phyloP scores from a whole-genome alignment of 768 basidiomycete species.

The Kwoniella dendrophila region DNA sequence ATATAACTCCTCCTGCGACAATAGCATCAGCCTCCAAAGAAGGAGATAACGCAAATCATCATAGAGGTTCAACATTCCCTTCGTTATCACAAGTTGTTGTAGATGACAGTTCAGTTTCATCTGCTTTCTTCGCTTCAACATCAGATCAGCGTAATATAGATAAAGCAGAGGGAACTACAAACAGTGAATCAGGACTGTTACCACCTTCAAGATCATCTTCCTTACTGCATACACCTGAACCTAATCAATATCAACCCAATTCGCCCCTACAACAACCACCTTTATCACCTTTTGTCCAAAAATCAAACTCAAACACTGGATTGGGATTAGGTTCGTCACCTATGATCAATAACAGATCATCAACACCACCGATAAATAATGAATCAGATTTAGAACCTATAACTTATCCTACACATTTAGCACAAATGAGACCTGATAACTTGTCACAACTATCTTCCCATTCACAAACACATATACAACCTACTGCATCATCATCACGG shows the following conservation, averaged over 20 bases:
- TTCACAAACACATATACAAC: background rate
- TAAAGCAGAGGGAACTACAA: background rate
- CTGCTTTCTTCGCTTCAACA: conserved; percentile 20
- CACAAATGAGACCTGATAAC: conserved; percentile 20
- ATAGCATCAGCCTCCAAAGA: background rate
- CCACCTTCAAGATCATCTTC: conserved; percentile 30
- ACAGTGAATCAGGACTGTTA: conserved; percentile 7
- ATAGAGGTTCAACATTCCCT: conserved; percentile 26
- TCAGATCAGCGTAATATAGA: background rate
- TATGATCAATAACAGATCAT: conserved; percentile 4
- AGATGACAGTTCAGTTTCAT: conserved; percentile 22
- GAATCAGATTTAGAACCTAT: conserved; percentile 30
- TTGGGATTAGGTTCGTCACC: conserved; percentile 4
- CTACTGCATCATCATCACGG: conserved; percentile 11
- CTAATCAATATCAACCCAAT: background rate
- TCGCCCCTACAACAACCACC: conserved; percentile 10
- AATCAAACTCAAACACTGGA: background rate
- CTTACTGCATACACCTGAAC: conserved; percentile 15
- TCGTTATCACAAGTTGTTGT: conserved; percentile 22
- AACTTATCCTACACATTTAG: conserved; percentile 33
- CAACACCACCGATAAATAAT: background rate
- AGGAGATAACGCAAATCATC: conserved; percentile 7
- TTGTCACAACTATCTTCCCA: background rate
- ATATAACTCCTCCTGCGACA: conserved; percentile 5
- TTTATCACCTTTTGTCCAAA: conserved; percentile 20